Percentiles rank a stretch among this genome's conserved stretches.
These are phyloP conservation scores for Meira nashicola DNA, from an alignment of 1,284 basidiomycete species.

Conservation along the genomic window DNA sequence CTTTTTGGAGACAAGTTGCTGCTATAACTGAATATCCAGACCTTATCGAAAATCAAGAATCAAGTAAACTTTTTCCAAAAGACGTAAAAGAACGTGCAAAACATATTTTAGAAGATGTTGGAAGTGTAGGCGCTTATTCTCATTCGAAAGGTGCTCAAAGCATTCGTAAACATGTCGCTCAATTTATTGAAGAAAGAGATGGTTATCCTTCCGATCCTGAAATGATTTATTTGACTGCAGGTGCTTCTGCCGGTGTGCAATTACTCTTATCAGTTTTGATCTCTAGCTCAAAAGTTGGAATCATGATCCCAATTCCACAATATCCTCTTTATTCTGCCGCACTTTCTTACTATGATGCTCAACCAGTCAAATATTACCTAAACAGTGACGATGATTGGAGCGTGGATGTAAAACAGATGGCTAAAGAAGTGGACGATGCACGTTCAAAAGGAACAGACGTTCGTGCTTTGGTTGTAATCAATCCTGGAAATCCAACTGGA, in stretches of 20 bases:
- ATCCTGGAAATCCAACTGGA: conserved; percentile 51
- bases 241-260: conserved; percentile 86
- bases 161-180: conserved; percentile 81
- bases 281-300: conserved; percentile 62
- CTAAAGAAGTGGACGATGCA: conserved; percentile 66
- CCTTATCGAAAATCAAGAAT: conserved; percentile 69
- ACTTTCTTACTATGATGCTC: conserved; percentile 75
- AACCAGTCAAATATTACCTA: conserved; percentile 82
- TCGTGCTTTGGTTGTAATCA: conserved; percentile 47
- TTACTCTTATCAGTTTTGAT: conserved; percentile 80
- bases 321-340: conserved; percentile 96
- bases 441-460: conserved; percentile 59
- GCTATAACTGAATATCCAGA: conserved; percentile 88
- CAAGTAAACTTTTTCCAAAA: conserved; percentile 66
- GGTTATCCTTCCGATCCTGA: conserved; percentile 71
- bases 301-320: conserved; percentile 95
- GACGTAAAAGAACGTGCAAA: conserved; percentile 81
- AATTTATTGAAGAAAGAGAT: conserved; percentile 66
- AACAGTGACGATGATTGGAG: conserved; percentile 79
- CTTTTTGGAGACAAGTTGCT: conserved; percentile 85
- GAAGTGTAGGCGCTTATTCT: conserved; percentile 90
- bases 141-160: conserved; percentile 87
- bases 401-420: conserved; percentile 70
- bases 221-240: conserved; percentile 87
- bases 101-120: conserved; percentile 76